These are phyloP conservation scores for Paramyrothecium roridum DNA, from an alignment of 2,329 filamentous ascomycete genomes.

Conservation along the genomic window DNA sequence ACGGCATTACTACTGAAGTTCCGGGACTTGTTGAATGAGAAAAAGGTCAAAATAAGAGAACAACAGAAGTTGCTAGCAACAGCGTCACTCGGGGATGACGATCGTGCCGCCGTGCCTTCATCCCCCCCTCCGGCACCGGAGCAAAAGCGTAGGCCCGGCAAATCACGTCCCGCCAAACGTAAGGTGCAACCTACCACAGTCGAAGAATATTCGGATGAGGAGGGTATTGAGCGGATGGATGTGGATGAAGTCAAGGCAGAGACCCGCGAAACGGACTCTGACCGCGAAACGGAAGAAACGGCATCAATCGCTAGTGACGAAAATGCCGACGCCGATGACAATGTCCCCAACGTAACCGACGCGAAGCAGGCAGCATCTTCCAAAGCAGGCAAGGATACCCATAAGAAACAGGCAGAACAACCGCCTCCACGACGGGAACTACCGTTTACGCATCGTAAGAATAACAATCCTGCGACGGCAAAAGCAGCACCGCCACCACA, in stretches of 20 bases:
- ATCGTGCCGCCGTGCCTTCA: constrained; percentile 3
- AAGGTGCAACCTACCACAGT: constrained; percentile 39
- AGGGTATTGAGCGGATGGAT: constrained; percentile 46
- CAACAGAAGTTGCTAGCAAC: constrained; percentile 60
- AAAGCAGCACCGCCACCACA: constrained; percentile 13
- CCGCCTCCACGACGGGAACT: constrained; percentile 37
- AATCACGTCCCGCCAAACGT: constrained; percentile 46
- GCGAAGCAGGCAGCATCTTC: constrained; percentile 3
- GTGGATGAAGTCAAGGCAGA: constrained; percentile 35
- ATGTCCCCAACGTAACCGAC: constrained; percentile 12
- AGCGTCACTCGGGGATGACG: constrained; percentile 34
- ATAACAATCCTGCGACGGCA: constrained; percentile 13
- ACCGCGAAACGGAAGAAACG: constrained; percentile 35
- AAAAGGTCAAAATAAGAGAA: constrained; percentile 76
- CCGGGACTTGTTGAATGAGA: constrained; percentile 68
- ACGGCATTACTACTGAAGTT: constrained; percentile 66
- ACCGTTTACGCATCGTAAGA: constrained; percentile 40
- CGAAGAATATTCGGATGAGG: constrained; percentile 40
- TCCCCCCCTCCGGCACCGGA: constrained; percentile 6
- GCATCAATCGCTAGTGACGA: constrained; percentile 41
- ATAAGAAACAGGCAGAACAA: constrained; percentile 15
- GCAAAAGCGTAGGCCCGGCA: constrained; percentile 21
- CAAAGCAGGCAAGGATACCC: constrained; percentile 6
- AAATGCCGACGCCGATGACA: constrained; percentile 32
- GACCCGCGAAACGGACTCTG: constrained; percentile 36